Evolutionary conservation across 108 stramenopile genomes (phyloP).

Genomic region (Asterionellopsis glacialis): DNA sequence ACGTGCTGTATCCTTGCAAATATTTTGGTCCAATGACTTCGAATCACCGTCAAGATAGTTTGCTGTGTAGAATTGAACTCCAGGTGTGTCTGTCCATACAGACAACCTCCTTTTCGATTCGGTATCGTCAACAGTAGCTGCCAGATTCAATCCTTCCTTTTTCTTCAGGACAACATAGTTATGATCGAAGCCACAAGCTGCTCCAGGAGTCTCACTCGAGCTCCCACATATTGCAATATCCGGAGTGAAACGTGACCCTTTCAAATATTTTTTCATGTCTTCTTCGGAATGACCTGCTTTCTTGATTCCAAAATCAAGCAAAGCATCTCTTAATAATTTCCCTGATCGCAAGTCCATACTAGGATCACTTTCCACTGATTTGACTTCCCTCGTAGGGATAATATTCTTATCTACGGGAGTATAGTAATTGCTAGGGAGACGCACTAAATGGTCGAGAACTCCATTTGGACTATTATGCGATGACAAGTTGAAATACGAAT

Average conservation of each 20-base stretch:
- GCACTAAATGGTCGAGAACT: constrained; percentile 63
- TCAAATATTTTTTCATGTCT: constrained; percentile 18
- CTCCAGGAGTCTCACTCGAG: constrained; percentile 3
- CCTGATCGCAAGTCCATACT: constrained; percentile 57
- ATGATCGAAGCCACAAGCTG: constrained; percentile 80
- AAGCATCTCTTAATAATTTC: constrained; percentile 36
- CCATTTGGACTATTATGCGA: constrained; percentile 28
- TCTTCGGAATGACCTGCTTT: constrained; percentile 19
- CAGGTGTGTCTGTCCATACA: constrained; percentile 68
- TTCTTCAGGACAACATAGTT: constrained; percentile 58
- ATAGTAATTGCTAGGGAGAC: constrained; percentile 47
- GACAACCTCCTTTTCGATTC: constrained; percentile 36
- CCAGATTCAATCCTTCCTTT: constrained; percentile 16
- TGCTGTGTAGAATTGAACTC: constrained; percentile 84
- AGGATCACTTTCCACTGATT: constrained; percentile 30
- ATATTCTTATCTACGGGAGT: constrained; percentile 56
- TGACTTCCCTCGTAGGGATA: constrained; percentile 71
- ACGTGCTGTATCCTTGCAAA: constrained; percentile 36
- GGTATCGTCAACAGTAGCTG: constrained; percentile 23
- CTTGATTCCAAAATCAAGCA: constrained; percentile 30
- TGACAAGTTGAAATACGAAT: constrained; percentile 84
- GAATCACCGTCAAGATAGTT: constrained; percentile 56
- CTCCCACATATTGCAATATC: constrained; percentile 15
- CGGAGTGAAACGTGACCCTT: neutral
- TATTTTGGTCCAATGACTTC: constrained; percentile 3